phyloP scores from a whole-genome alignment of 257 asterid species.

The Euphrasia confusa region DNA sequence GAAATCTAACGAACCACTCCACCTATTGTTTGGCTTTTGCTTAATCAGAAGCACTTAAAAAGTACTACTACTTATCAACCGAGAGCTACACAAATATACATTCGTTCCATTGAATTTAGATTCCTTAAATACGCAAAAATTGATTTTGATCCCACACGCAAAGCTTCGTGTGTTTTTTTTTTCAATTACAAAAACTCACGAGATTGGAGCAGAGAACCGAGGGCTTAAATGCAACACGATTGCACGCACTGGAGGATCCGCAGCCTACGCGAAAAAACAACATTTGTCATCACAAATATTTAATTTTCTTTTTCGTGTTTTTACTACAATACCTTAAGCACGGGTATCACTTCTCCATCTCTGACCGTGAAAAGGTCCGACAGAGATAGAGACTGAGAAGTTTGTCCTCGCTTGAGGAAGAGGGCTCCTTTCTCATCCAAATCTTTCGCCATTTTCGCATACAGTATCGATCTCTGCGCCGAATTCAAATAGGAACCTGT shows the following conservation, averaged over 20 bases:
- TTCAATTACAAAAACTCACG: constrained; percentile 43
- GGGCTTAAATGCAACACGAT: constrained; percentile 71
- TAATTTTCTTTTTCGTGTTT: not conserved
- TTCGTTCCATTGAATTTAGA: too few species aligned
- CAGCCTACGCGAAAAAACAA: constrained; percentile 43
- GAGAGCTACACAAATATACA: too few species aligned
- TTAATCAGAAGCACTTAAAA: too few species aligned
- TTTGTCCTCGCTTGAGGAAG: constrained; percentile 79
- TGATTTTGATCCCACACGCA: not conserved
- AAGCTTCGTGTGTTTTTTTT: not conserved
- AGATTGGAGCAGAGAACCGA: constrained; percentile 63
- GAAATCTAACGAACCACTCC: too few species aligned
- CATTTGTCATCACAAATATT: not conserved
- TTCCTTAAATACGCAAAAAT: too few species aligned
- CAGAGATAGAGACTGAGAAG: constrained; percentile 82
- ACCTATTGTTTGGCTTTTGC: too few species aligned
- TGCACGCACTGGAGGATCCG: constrained; percentile 89
- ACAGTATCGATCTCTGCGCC: constrained; percentile 62
- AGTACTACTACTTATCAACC: too few species aligned
- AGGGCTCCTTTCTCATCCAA: constrained; percentile 76
- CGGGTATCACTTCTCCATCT: constrained; percentile 61
- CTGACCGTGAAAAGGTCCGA: constrained; percentile 70
- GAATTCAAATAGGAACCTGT: constrained; percentile 39
- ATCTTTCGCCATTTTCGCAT: constrained; percentile 70
- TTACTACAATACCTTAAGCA: constrained; percentile 48